Conservation (phyloP, 208 protist genomes). For the Phytomonas sp. region DNA sequence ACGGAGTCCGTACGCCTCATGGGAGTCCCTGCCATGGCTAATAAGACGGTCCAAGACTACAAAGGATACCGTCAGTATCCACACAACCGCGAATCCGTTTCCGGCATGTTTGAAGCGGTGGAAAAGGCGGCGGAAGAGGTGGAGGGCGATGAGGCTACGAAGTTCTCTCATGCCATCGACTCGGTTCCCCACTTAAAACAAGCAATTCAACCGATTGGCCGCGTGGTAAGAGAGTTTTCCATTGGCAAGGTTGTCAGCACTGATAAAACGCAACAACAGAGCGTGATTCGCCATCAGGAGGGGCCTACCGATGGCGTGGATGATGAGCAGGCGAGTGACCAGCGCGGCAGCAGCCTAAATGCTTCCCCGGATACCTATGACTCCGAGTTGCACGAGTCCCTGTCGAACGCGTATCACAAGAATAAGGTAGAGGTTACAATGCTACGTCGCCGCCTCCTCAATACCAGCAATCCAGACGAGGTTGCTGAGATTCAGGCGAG, state of each 20-base stretch:
- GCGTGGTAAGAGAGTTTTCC: constrained; percentile 72
- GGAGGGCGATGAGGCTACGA: constrained; percentile 54
- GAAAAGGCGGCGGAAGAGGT: constrained; percentile 44
- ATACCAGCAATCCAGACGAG: constrained; percentile 57
- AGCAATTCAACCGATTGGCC: constrained; percentile 46
- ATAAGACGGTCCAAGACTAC: constrained; percentile 36
- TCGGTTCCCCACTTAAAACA: constrained; percentile 49
- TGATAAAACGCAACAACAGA: constrained; percentile 8
- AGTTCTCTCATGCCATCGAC: constrained; percentile 51
- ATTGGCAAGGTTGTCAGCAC: constrained; percentile 32
- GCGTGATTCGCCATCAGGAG: not conserved
- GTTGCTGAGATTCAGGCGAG: constrained; percentile 50
- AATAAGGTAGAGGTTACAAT: constrained; percentile 78
- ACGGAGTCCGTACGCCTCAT: constrained; percentile 85
- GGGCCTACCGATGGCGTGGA: not conserved
- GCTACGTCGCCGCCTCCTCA: constrained; percentile 65
- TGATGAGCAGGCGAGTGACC: not conserved
- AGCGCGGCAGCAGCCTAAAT: constrained; percentile 9
- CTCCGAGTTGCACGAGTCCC: constrained; percentile 42
- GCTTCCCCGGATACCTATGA: constrained; percentile 23
- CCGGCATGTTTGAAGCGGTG: constrained; percentile 43
- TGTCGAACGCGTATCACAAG: constrained; percentile 76
- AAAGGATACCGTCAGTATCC: not conserved
- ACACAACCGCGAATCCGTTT: constrained; percentile 16
- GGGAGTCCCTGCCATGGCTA: constrained; percentile 51